These are phyloP conservation scores for Aureobasidium sp. DNA, from an alignment of 2,329 filamentous ascomycete genomes.

Conservation along the genomic window DNA sequence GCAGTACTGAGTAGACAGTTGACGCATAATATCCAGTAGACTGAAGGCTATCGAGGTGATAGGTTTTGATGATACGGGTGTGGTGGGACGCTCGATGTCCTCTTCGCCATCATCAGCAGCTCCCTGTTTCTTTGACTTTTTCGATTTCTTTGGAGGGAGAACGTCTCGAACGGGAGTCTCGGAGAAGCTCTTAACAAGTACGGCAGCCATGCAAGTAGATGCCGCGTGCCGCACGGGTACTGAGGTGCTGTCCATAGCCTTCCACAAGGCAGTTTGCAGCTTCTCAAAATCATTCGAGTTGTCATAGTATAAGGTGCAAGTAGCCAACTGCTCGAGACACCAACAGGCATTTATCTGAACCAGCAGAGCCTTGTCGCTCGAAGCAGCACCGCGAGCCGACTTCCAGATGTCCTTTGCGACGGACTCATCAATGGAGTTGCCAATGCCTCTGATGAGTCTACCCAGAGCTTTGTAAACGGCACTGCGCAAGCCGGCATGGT, in stretches of 20 bases:
- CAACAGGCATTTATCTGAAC: conserved; percentile 73
- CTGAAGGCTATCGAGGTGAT: conserved; percentile 65
- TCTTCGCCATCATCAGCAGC: conserved; percentile 61
- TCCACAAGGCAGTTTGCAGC: conserved; percentile 74
- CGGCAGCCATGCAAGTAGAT: conserved; percentile 74
- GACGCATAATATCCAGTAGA: conserved; percentile 68
- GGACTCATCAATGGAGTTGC: conserved; percentile 70
- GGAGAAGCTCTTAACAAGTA: conserved; percentile 74
- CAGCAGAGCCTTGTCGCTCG: conserved; percentile 72
- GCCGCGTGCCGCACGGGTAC: conserved; percentile 74
- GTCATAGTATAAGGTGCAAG: conserved; percentile 72
- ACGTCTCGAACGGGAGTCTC: conserved; percentile 47
- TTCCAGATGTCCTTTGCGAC: conserved; percentile 92
- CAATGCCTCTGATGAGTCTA: conserved; percentile 70
- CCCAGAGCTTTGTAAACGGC: conserved; percentile 68
- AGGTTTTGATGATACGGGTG: conserved; percentile 66
- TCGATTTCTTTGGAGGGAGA: conserved; percentile 61
- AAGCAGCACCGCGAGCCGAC: conserved; percentile 68
- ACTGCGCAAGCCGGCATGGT: conserved; percentile 73
- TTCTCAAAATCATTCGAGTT: conserved; percentile 88
- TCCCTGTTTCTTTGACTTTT: conserved; percentile 63
- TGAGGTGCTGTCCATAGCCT: conserved; percentile 72
- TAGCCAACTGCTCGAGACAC: conserved; percentile 67
- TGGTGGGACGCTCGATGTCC: conserved; percentile 62
- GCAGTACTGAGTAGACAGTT: conserved; percentile 74